Base-by-base conservation (phyloP, 306 rosid species). In the Senna tora region DNA sequence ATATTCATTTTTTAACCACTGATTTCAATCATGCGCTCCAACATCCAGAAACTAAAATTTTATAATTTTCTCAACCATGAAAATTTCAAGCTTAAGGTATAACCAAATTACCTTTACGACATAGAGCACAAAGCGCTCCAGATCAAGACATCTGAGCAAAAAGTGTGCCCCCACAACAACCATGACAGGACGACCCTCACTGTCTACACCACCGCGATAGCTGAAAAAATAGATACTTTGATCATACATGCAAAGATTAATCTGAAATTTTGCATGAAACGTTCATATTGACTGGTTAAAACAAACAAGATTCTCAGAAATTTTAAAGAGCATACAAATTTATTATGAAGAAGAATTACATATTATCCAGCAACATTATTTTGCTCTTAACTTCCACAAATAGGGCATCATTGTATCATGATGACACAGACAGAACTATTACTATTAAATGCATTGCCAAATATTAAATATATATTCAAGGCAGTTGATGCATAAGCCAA, bases 121-220 rank as follows among this genome's bases (percentile, higher is more conserved):
- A 51, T 89, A 73, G 16, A 84, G 93, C 43, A 95, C 87, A 89
- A 91, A 95, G 14, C 96, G 93, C 73, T 95, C 99, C 75, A 95
- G 82, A 84, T 94, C 97, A 75, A 91, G 99, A 78, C 99, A 95
- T 42, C 96, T 87, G 61, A 91, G 87, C 73, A 95, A 89, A 84
- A 95, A 89, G 80, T 95, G 99, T 49, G 99, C 99, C 69, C 99
- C 99, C 53, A 91, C 97, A 77, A 95, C 90, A 72, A 91, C 99
- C 93, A 95, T 89, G 42, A 95, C 90, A 7, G 99, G 96, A 73
- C 80, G 92, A 75, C 99, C 99, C 64, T 95, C 99, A 34, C 95
- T 85, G 65, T 95, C 99, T 56, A 95, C 97, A 60, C 99, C 99
- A 69, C 97, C 97, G 17, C 96, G 99, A 72, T 91, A 95, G 52